A percentile compares a stretch with the other conserved stretches of the same genome.
Evolutionary conservation across 306 rosid species (phyloP).

Genomic region (Pterocarpus macrocarpus): DNA sequence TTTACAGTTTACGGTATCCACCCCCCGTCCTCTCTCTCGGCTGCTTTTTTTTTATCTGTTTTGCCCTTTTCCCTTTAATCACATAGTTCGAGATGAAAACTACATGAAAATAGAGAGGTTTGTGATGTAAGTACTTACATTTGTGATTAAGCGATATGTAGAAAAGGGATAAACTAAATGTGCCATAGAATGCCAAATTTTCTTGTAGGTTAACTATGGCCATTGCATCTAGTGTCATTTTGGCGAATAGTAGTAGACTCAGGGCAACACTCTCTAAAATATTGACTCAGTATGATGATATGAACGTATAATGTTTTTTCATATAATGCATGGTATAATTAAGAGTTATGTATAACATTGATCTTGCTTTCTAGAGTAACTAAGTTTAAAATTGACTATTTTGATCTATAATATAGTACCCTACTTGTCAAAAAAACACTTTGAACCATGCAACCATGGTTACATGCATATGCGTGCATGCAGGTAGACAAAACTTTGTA

Average conservation of each 20-base stretch:
- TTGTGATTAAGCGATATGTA: constrained; percentile 1
- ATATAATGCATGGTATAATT: neutral
- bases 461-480: neutral
- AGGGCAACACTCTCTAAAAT: constrained; percentile 1
- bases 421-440: constrained; percentile 10
- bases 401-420: neutral
- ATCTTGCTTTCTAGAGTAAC: neutral
- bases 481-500: neutral
- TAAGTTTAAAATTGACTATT: constrained; percentile 1
- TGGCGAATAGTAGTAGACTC: neutral
- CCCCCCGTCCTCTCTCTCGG: no score
- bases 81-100: neutral
- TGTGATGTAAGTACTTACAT: constrained; percentile 3
- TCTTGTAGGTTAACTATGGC: constrained; percentile 33
- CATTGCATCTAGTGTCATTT: constrained; percentile 23
- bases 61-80: neutral
- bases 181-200: constrained; percentile 22
- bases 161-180: constrained; percentile 19
- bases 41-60: no score
- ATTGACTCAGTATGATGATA: constrained; percentile 14
- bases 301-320: neutral
- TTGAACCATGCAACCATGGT: constrained; percentile 12
- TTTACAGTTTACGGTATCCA: neutral
- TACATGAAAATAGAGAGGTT: neutral
- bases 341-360: neutral